Conservation (phyloP, 805 yeast genomes). For the Wickerhamomyces pijperi region DNA sequence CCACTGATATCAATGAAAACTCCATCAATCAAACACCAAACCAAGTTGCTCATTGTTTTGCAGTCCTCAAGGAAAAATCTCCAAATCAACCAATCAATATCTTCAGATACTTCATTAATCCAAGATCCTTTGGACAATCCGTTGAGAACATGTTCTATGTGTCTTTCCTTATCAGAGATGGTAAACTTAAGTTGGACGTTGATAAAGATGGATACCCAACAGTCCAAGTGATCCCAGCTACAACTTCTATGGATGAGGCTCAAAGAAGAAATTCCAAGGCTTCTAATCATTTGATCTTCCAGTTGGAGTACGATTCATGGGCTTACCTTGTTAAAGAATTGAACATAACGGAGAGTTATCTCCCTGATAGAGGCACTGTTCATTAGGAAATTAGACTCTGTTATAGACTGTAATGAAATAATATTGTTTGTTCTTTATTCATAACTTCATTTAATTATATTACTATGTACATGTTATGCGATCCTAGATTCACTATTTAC, state of each 20-base stretch:
- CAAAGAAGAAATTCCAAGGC: constrained; percentile 19
- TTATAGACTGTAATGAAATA: too few relatives aligned
- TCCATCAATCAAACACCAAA: constrained; percentile 54
- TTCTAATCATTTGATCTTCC: constrained; percentile 59
- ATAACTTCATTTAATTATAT: too few relatives aligned
- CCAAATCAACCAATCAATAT: constrained; percentile 37
- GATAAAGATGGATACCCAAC: constrained; percentile 37
- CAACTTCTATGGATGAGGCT: constrained; percentile 14
- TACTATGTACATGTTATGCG: too few relatives aligned
- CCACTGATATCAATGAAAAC: constrained; percentile 36
- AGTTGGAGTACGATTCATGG: constrained; percentile 64
- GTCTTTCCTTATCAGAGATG: constrained; percentile 72
- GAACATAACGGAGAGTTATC: constrained; percentile 43
- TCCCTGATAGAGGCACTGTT: constrained; percentile 28
- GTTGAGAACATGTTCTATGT: constrained; percentile 79
- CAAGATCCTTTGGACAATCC: constrained; percentile 63
- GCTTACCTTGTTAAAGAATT: constrained; percentile 37
- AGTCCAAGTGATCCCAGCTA: constrained; percentile 20
- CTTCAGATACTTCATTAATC: constrained; percentile 62
- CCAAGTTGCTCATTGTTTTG: constrained; percentile 46
- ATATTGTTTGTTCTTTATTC: too few relatives aligned
- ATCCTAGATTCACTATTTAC: constrained; percentile 1
- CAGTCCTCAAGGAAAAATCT: constrained; percentile 23
- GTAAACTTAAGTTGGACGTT: constrained; percentile 43
- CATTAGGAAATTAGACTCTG: neutral